Base-by-base conservation (phyloP, 1,284 basidiomycete genomes). In the Phlebopus sp. region DNA sequence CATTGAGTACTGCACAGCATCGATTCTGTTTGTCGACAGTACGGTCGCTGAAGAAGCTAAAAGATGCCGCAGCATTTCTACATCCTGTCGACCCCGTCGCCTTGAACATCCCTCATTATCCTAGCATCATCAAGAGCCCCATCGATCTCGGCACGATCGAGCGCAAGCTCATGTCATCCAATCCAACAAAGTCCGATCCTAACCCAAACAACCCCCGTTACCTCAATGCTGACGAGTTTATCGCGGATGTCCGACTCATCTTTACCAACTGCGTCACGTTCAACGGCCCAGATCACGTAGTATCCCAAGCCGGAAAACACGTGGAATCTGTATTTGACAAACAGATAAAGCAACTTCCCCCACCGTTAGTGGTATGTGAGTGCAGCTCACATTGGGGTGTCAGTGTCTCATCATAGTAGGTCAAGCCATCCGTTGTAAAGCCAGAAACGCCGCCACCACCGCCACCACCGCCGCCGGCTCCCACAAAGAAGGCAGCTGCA, bases 101-200 rank as follows among this genome's bases (percentile, higher is more conserved):
- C 1, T 80, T 97, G 55, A 86, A 85, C 58, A 90, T 99, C 52
- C 97, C 94, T 11, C 92, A 96, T 64, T 99, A 99, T 63, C 81
- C 80, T 38, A 78, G 78, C 47, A 84, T 98, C 63, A 84, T 99
- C 71, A 89, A 85, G 60, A 81, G 79, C 29, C 97, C 97, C 0
- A 97, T 97, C 92, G 97, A 99, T 67, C 80, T 99, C 42, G 79
- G 83, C n/a, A 97, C 95, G 18, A 82, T 98, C 53, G 96, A 98
- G 69, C 82, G 82, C 59, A 97, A 97, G 70, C 76, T 97, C 34
- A 63, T 68, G 25, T 81, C 86, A 1, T 89, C 88, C 8, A 90
- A 89, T 59, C 88, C 90, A 4, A 67, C 74, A 55, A 92, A 91
- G 66, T 83, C 82, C 27, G 87, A 90, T 53, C 67, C 75, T 14